Conservation (phyloP, 1,284 basidiomycete species). For the Sanguinoderma infundibulare region DNA sequence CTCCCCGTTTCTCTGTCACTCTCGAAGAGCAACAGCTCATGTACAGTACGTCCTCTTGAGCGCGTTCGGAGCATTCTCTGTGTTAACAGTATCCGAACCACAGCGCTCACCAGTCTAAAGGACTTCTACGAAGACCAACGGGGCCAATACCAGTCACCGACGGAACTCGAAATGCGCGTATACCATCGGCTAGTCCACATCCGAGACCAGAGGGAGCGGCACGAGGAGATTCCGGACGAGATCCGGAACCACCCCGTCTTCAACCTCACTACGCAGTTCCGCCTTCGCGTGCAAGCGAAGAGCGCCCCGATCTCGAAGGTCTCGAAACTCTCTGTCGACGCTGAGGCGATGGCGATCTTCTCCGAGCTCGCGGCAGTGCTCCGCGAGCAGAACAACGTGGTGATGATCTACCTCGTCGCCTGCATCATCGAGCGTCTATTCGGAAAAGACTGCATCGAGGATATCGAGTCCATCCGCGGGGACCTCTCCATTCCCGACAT, state of each 20-base stretch:
- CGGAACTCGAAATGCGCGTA: conserved; percentile 94
- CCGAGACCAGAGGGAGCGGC: conserved; percentile 80
- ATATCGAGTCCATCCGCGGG: conserved; percentile 76
- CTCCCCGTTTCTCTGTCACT: conserved; percentile 64
- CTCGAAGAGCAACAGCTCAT: conserved; percentile 90
- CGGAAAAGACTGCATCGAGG: conserved; percentile 72
- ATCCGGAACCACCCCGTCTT: conserved; percentile 81
- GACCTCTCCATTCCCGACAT: conserved; percentile 68
- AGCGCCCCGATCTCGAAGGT: conserved; percentile 79
- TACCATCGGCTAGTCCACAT: conserved; percentile 94
- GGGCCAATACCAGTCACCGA: conserved; percentile 67
- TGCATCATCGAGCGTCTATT: conserved; percentile 76
- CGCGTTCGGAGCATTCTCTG: background rate
- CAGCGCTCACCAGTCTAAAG: conserved; percentile 89
- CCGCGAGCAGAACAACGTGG: conserved; percentile 57
- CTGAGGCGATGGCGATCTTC: conserved; percentile 70
- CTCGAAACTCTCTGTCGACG: conserved; percentile 61
- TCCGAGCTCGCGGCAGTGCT: conserved; percentile 60
- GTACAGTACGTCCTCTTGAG: conserved; percentile 66
- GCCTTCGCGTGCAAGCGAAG: conserved; percentile 79
- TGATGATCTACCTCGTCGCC: conserved; percentile 78
- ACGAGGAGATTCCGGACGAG: conserved; percentile 78
- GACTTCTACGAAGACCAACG: conserved; percentile 93
- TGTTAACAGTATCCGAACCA: background rate
- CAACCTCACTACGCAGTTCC: conserved; percentile 82